These are phyloP conservation scores for Russula earlei DNA, from an alignment of 768 basidiomycete genomes.

Conservation along the genomic window DNA sequence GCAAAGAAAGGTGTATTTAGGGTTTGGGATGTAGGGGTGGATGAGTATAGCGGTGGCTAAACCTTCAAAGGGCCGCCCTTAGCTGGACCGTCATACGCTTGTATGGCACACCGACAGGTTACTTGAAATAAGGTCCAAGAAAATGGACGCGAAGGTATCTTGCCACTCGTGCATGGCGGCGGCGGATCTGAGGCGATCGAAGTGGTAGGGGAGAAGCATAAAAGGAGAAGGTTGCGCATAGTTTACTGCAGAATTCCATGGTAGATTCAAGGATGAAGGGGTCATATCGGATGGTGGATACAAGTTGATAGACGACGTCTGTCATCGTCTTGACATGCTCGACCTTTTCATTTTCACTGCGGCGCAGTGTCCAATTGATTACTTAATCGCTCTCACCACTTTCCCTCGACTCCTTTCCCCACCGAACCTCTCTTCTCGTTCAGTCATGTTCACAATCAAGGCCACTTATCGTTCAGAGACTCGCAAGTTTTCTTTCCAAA, in stretches of 20 bases:
- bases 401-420: too few species aligned
- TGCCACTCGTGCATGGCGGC: constrained; percentile 45
- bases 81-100: not conserved
- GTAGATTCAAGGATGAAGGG: constrained; percentile 31
- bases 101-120: constrained; percentile 39
- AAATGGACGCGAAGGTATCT: constrained; percentile 27
- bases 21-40: not conserved
- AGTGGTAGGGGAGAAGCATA: constrained; percentile 52
- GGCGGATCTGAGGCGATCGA: constrained; percentile 48
- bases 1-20: not conserved
- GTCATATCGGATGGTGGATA: constrained; percentile 57
- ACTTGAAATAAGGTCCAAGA: constrained; percentile 33
- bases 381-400: not conserved
- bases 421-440: too few species aligned
- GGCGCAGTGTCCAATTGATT: not conserved
- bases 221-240: constrained; percentile 45
- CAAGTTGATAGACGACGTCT: constrained; percentile 21
- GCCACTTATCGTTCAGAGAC: constrained; percentile 65
- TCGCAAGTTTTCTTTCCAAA: constrained; percentile 52
- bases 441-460: constrained; percentile 64
- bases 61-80: constrained; percentile 17
- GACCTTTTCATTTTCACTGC: too few species aligned
- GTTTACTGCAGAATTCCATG: constrained; percentile 49
- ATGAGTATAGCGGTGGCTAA: not conserved
- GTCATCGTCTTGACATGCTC: too few species aligned